Evolutionary conservation across 495 filamentous ascomycete genomes (phyloP).

Genomic region (Saxispiralis lemnorum): DNA sequence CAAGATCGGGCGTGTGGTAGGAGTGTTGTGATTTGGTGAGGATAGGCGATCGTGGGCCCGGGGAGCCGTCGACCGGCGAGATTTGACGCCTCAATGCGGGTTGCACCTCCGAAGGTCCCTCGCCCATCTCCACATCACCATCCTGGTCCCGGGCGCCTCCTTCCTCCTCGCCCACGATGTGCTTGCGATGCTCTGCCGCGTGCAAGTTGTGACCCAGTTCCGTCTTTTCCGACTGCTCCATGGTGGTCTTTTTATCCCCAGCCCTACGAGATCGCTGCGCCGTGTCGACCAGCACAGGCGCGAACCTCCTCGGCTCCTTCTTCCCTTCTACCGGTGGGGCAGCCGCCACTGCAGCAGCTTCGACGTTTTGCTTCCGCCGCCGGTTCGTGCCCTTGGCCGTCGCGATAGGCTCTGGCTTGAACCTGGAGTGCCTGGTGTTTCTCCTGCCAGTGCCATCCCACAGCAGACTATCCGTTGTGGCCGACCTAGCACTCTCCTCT

Average conservation of each 20-base stretch:
- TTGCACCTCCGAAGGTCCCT: background rate
- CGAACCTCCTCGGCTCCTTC: conserved; percentile 29
- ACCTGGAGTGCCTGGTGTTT: conserved; percentile 20
- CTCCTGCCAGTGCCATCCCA: background rate
- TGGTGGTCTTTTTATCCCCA: conserved; percentile 15
- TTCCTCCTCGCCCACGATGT: conserved; percentile 2
- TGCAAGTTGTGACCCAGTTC: conserved; percentile 19
- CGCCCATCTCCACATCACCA: background rate
- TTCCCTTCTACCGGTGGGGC: background rate
- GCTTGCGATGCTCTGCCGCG: conserved; percentile 7
- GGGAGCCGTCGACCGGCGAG: conserved; percentile 9
- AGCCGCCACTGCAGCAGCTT: conserved; percentile 17
- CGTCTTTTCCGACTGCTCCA: conserved; percentile 24
- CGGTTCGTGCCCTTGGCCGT: conserved; percentile 42
- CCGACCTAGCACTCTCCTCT: conserved; percentile 42
- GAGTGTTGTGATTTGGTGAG: conserved; percentile 33
- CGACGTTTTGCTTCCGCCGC: conserved; percentile 25
- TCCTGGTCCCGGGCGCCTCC: background rate
- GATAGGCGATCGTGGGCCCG: background rate
- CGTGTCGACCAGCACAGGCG: conserved; percentile 43
- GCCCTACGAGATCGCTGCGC: conserved; percentile 32
- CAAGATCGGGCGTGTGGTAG: conserved; percentile 36
- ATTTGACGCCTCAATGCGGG: conserved; percentile 5
- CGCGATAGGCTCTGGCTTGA: conserved; percentile 50
- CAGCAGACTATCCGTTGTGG: conserved; percentile 28